These are phyloP conservation scores for Hansenula anomala DNA, from an alignment of 1,139 yeast species.

Conservation along the genomic window DNA sequence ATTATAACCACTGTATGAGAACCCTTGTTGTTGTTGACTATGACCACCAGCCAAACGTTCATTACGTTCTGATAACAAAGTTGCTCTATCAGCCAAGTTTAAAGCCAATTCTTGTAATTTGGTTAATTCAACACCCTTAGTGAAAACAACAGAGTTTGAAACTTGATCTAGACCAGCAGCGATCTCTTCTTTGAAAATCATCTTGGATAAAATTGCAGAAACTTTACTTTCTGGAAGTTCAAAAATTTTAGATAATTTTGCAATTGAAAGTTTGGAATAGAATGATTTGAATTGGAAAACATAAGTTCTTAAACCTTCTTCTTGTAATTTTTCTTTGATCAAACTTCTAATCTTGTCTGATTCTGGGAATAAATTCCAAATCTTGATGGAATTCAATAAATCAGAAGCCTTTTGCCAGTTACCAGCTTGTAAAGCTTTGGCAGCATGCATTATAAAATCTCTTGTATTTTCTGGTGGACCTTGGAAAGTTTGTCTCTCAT, in stretches of 20 bases:
- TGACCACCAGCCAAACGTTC: constrained; percentile 77
- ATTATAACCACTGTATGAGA: constrained; percentile 10
- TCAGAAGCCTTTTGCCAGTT: constrained; percentile 82
- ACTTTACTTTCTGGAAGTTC: constrained; percentile 56
- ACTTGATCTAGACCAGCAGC: constrained; percentile 61
- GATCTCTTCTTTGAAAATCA: constrained; percentile 75
- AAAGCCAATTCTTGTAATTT: constrained; percentile 87
- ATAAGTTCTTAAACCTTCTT: constrained; percentile 88
- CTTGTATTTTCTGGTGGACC: constrained; percentile 98
- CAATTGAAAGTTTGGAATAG: constrained; percentile 71
- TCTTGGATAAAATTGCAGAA: constrained; percentile 59
- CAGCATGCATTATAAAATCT: constrained; percentile 91
- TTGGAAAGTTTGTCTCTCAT: constrained; percentile 90
- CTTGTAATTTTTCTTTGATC: constrained; percentile 75
- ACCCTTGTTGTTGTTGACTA: constrained; percentile 22
- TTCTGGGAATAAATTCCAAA: constrained; percentile 83
- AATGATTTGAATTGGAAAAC: constrained; percentile 78
- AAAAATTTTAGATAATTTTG: constrained; percentile 61
- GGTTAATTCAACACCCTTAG: constrained; percentile 75
- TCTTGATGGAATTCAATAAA: constrained; percentile 70
- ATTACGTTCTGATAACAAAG: constrained; percentile 75
- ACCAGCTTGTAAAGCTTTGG: constrained; percentile 83
- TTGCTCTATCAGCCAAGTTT: constrained; percentile 82
- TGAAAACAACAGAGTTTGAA: constrained; percentile 52
- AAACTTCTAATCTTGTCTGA: constrained; percentile 59